Percentiles rank a stretch among this genome's conserved stretches.
These are phyloP conservation scores for Magnolia sinica DNA, from an alignment of 164 flowering plant species.

Conservation along the genomic window DNA sequence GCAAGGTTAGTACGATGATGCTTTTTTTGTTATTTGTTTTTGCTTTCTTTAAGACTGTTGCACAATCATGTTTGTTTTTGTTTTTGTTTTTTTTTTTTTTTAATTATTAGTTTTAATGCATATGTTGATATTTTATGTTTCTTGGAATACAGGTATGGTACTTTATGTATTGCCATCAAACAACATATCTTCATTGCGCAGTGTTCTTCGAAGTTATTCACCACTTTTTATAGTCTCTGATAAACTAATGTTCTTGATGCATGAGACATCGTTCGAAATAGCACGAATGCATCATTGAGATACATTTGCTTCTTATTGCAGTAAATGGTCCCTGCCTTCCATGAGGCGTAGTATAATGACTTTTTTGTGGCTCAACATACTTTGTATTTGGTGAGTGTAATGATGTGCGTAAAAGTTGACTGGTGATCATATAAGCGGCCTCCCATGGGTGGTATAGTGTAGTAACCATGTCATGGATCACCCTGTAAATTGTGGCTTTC, in stretches of 20 bases:
- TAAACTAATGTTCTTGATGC: constrained; percentile 18
- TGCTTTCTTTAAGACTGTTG: not conserved
- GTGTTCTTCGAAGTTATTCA: constrained; percentile 14
- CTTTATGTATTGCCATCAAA: constrained; percentile 8
- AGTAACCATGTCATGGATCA: constrained; percentile 17
- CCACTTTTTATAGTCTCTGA: constrained; percentile 12
- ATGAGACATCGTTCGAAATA: constrained; percentile 19
- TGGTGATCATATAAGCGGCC: constrained; percentile 13
- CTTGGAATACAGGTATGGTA: constrained; percentile 7
- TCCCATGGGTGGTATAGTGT: constrained; percentile 8
- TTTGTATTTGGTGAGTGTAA: constrained; percentile 25
- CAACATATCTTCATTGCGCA: constrained; percentile 10
- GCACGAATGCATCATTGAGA: constrained; percentile 31
- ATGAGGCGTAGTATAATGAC: constrained; percentile 31
- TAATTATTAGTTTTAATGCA: constrained; percentile 6
- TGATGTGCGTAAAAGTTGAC: constrained; percentile 18
- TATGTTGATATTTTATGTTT: constrained; percentile 8
- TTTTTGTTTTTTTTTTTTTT: not conserved
- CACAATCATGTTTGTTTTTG: not conserved
- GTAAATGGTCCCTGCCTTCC: constrained; percentile 33
- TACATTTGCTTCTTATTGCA: constrained; percentile 39
- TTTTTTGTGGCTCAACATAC: constrained; percentile 37
- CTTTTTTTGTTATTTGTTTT: not conserved
- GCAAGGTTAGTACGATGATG: constrained; percentile 63
- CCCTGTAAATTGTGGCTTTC: constrained; percentile 6